Base-by-base conservation (phyloP, 1,139 yeast genomes). In the Yamadazyma jaroonii region DNA sequence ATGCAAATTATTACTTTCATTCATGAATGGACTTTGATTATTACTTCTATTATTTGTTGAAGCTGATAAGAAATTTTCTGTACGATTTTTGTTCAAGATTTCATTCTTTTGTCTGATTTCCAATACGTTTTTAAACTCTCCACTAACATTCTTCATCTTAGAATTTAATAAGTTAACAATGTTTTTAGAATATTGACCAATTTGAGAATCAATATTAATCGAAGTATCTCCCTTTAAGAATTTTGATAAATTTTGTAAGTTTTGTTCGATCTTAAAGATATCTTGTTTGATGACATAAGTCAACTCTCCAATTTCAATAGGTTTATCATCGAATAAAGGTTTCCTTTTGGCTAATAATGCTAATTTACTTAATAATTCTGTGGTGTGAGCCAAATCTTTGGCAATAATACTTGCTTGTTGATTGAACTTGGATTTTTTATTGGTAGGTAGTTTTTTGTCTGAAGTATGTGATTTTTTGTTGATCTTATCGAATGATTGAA, bases 271-370 rank as follows among this genome's bases (percentile, higher is more conserved):
- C 49, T 82, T 78, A 57, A 90, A 84, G 31, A 94, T 87, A 57
- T 89, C 95, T 58, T 92, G 96, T 56, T 92, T 94, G 54, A 92
- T 89, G 34, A 92, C 85, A 55, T 84, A 87, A 1, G 98, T 89
- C 48, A 94, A 70, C 59, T 92, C 97, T 13, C 92, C 87, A 44
- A 94, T 87, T 57, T 92, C 98, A 23, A 86, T 82, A 1, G 98
- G 97, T 49, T 85, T 82, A 60, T 94, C 98, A 56, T 90, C 96
- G 52, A 92, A 87, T 54, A 92, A 64, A n/a, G 97, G 95, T 58
- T 89, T 90, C 50, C 90, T 71, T 58, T 84, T 87, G 8, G 98
- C 97, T 46, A 92, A 62, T 32, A 78, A 52, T 1, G 98, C 96
- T 36, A 92, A 70, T 50, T 89, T 83, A 34, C 85, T 80, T 42